These are phyloP conservation scores for Ustilago bromivora DNA, from an alignment of 1,284 basidiomycete species.

Conservation along the genomic window DNA sequence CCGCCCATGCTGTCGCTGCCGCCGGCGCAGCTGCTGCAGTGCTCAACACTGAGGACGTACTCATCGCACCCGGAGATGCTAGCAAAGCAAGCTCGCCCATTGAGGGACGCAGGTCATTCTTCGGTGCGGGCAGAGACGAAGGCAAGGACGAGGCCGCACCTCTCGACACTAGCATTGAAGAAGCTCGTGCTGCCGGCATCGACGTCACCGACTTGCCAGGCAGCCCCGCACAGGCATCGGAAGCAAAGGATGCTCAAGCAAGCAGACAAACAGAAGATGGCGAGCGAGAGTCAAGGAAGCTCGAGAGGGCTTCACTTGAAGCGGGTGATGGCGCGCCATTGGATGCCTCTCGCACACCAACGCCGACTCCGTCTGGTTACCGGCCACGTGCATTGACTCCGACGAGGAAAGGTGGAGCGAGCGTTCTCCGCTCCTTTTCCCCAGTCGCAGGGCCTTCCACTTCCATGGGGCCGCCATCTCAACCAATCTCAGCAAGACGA, in stretches of 20 bases:
- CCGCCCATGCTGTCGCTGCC: conserved; percentile 30
- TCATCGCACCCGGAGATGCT: conserved; percentile 55
- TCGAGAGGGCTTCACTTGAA: conserved; percentile 8
- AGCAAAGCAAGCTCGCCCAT: conserved; percentile 59
- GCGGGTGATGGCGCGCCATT: conserved; percentile 8
- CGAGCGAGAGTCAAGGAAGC: conserved; percentile 29
- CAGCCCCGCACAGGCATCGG: conserved; percentile 10
- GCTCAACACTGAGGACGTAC: conserved; percentile 56
- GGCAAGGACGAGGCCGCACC: neutral
- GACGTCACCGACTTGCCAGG: conserved; percentile 37
- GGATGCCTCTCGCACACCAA: conserved; percentile 46
- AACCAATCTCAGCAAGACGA: conserved; percentile 31
- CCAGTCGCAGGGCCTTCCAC: conserved; percentile 36
- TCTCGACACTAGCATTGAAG: conserved; percentile 24
- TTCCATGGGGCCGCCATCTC: conserved; percentile 35
- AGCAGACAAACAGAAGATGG: conserved; percentile 19
- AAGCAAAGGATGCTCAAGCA: neutral
- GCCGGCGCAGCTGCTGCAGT: conserved; percentile 53
- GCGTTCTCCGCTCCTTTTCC: conserved; percentile 39
- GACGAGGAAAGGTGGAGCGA: conserved; percentile 21
- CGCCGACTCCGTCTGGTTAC: conserved; percentile 47
- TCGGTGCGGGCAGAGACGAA: conserved; percentile 12
- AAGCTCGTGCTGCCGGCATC: conserved; percentile 41
- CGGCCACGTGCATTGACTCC: conserved; percentile 49
- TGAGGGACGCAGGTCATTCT: conserved; percentile 17